These are phyloP conservation scores for Gremmenia infestans DNA, from an alignment of 2,329 filamentous ascomycete species.

Conservation along the genomic window DNA sequence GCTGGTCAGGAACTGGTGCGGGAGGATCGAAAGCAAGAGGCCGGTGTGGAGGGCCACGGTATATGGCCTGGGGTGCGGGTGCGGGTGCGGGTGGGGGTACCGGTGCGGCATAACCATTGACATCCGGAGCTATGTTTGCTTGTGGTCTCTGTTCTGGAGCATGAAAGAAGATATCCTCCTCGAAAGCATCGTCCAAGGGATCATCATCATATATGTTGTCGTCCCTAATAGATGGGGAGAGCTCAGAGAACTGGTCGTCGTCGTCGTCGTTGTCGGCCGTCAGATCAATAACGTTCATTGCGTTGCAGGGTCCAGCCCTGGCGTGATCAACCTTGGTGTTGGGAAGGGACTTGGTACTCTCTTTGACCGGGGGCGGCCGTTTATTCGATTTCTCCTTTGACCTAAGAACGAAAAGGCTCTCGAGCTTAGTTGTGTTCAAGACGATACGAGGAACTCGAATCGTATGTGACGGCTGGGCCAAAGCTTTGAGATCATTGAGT, in stretches of 20 bases:
- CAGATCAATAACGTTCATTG: slow-evolving; percentile 7
- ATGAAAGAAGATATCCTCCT: not conserved
- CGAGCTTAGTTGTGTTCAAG: not conserved
- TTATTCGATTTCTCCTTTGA: too few relatives aligned
- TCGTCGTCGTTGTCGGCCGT: slow-evolving; percentile 7
- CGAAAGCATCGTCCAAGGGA: not conserved
- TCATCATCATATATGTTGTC: not conserved
- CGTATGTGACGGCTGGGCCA: not conserved
- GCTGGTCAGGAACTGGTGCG: not conserved
- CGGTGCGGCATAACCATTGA: not conserved
- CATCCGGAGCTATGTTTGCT: not conserved
- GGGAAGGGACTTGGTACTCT: not conserved
- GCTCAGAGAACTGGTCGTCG: not conserved
- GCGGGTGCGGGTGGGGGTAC: not conserved
- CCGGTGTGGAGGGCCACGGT: not conserved
- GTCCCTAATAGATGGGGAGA: not conserved
- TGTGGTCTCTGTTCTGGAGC: not conserved
- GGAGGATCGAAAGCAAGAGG: not conserved
- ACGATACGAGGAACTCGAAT: not conserved
- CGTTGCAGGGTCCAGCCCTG: not conserved
- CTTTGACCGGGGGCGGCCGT: too few relatives aligned
- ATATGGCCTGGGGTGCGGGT: not conserved
- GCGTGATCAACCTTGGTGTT: not conserved
- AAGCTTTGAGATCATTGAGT: not conserved
- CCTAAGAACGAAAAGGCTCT: not conserved